A percentile compares a stretch with the other conserved stretches of the same genome.
Conservation (phyloP, 495 filamentous ascomycete species). For the Annulohypoxylon nitens region DNA sequence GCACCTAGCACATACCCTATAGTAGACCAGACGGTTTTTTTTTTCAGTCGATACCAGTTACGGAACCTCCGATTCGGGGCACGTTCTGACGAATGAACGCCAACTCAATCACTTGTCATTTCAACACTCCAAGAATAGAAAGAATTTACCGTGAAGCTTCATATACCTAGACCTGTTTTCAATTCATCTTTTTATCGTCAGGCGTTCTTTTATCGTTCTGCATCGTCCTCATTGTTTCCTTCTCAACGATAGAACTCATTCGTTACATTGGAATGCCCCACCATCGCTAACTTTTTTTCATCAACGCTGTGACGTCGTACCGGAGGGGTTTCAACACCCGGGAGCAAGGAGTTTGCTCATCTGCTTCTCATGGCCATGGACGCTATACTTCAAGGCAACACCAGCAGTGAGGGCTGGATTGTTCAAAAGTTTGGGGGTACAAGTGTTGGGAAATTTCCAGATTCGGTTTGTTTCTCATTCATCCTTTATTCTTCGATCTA, state of each 20-base stretch:
- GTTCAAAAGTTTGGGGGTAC: conserved; percentile 90
- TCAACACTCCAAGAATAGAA: conserved; percentile 5
- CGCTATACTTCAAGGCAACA: conserved; percentile 49
- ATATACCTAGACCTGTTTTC: conserved; percentile 5
- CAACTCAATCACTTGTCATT: conserved; percentile 26
- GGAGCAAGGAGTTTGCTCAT: conserved; percentile 14
- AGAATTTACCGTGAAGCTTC: conserved; percentile 9
- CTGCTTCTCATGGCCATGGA: conserved; percentile 37
- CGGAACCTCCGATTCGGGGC: conserved; percentile 52
- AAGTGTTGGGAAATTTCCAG: conserved; percentile 64
- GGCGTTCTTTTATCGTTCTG: conserved; percentile 5
- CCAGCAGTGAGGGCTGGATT: conserved; percentile 69
- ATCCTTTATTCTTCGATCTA: conserved; percentile 8
- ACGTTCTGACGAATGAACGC: conserved; percentile 26
- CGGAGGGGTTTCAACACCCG: not conserved
- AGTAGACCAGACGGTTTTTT: conserved; percentile 29
- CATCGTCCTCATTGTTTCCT: not conserved
- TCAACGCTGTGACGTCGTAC: conserved; percentile 26
- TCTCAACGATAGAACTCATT: not conserved
- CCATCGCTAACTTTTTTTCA: conserved; percentile 21
- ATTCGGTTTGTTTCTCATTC: conserved; percentile 48
- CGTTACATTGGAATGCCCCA: conserved; percentile 33
- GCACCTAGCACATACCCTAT: conserved; percentile 6
- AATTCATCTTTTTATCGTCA: not conserved
- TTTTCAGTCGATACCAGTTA: conserved; percentile 19